Evolutionary conservation across 164 flowering plant species (phyloP), one percentile per base, ranked within the genome.

Genomic region (Aristolochia californica): DNA sequence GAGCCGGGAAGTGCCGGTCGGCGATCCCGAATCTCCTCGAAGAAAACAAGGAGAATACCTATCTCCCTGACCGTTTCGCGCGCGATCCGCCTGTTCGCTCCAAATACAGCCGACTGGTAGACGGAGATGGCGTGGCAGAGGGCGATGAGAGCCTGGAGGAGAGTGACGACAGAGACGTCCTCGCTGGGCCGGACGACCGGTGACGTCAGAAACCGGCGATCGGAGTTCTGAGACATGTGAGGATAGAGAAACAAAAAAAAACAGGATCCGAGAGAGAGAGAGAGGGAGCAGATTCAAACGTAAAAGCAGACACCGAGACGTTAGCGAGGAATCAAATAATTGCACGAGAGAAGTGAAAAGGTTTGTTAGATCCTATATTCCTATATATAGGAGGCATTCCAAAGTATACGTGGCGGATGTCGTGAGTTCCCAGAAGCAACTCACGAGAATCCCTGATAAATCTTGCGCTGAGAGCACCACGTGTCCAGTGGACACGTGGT

Each of bases 151-250:
- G 91, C 82, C 8, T 22, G 13, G 30, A 91, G 61, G 26, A 91
- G 90, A 11, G 80, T 81, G 28, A 58, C 59, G 60, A 81, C 83
- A 25, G 79, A 68, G 17, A 84, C 63, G n/a, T 60, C 61, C 13
- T 75, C 72, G 64, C 88, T 84, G 8, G 98, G 98, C 17, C 60
- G 82, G 48, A 86, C 84, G 17, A 87, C 95, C 76, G 91, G 87
- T 58, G 72, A 78, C 0, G 69, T 74, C n/a, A 91, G 63, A 58
- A 86, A 67, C 84, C 90, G 89, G 74, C 96, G 95, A 48, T 72
- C 69, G 38, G 58, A 53, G 30, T 66, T 80, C 43, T 62, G 70
- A 30, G 72, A 75, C 95, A 85, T 86, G 53, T 13, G 21, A 60
- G 54, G 16, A 58, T 51, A n/a, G n/a, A n/a, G n/a, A n/a, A n/a